Base-by-base conservation (phyloP, 148 eudicot genomes). In the Chenopodium album region DNA sequence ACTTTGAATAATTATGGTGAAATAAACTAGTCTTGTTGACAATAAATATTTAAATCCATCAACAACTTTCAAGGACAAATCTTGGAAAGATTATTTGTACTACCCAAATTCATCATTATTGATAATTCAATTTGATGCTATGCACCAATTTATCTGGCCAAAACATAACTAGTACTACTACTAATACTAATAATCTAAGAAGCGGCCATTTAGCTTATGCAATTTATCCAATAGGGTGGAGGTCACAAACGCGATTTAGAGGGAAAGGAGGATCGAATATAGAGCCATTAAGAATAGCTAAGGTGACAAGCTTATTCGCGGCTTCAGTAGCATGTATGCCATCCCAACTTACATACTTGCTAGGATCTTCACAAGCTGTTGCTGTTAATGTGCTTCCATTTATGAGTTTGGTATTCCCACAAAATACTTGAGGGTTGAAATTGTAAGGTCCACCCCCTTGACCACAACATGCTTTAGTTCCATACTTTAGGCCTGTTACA, bases 391-490 rank as follows among this genome's bases (percentile, higher is more conserved):
- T 89, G 56, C 56, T 87, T 8, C 93, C 97, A 65, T 89, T 81
- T 9, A 96, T 82, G 29, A 80, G 41, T 80, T 87, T 96, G 6
- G 82, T 87, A 82, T 89, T 92, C 13, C 99, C 92, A 77, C 99
- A 96, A 37, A 77, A 94, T 22, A 94, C 95, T n/a, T 85, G 72
- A 7, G 89, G 94, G 79, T 88, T 87, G 77, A 89, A 94, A 83
- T 96, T 94, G 86, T 96, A 89, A 12, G 85, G 87, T 4, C 88
- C 91, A 2, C 92, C 93, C 3, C 98, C 98, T 82, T 88, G 81
- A 82, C 99, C 99, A 82, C 99, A 96, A 52, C 98, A 96, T 48
- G 98, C 95, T 82, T 68, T 89, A 3, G 94, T 88, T 75, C 94
- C 99, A 62, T 92, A 87, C 77, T 88, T 82, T 79, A 96, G 68